Percentiles rank a stretch among this genome's conserved stretches.
Conservation (phyloP, 805 yeast species). For the Candida lessepsii region DNA sequence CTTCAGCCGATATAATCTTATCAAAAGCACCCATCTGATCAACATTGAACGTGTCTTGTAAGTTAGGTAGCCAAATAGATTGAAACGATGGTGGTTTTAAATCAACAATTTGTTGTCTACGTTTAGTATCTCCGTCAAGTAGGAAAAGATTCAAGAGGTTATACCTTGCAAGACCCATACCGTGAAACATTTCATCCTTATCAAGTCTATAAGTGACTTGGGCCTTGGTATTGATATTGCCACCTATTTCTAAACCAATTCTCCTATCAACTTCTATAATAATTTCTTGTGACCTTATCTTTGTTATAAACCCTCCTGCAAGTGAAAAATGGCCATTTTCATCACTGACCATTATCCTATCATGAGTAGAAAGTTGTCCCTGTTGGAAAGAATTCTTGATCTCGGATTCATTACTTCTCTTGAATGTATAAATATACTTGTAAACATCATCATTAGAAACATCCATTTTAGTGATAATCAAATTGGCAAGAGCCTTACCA, state of each 20-base stretch:
- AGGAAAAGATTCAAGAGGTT: constrained; percentile 71
- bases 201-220: constrained; percentile 74
- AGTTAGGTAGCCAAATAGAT: constrained; percentile 14
- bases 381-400: constrained; percentile 21
- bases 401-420: constrained; percentile 25
- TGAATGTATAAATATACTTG: constrained; percentile 49
- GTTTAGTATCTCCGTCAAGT: constrained; percentile 43
- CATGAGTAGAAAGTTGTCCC: constrained; percentile 56
- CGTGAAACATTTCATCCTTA: constrained; percentile 72
- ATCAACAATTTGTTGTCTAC: constrained; percentile 55
- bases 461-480: constrained; percentile 36
- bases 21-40: constrained; percentile 75
- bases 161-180: constrained; percentile 72
- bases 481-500: constrained; percentile 58
- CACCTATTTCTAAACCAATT: constrained; percentile 34
- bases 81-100: constrained; percentile 46
- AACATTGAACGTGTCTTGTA: constrained; percentile 46
- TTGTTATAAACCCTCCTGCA: constrained; percentile 57
- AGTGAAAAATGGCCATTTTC: constrained; percentile 76
- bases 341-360: constrained; percentile 73
- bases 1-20: constrained; percentile 60
- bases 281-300: constrained; percentile 43
- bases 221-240: too few relatives aligned
- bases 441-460: constrained; percentile 20
- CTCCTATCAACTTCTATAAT: constrained; percentile 54